Percentiles rank a stretch among this genome's conserved stretches.
These are phyloP conservation scores for Aspergillus nidulans DNA, from an alignment of 495 filamentous ascomycete species.

Conservation along the genomic window DNA sequence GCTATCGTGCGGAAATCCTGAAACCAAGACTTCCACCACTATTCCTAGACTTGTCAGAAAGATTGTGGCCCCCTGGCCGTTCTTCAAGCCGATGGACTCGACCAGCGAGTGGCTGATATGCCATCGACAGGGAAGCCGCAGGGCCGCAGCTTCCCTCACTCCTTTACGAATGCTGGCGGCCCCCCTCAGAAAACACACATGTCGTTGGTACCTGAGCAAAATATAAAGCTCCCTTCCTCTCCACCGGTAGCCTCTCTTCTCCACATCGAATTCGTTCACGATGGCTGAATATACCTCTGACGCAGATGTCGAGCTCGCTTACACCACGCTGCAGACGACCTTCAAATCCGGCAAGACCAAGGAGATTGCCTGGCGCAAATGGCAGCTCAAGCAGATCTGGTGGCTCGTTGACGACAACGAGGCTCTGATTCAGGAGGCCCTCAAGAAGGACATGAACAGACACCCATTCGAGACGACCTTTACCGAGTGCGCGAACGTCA, in stretches of 20 bases:
- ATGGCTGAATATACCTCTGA: constrained; percentile 9
- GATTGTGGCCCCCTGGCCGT: too few species aligned
- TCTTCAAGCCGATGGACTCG: too few species aligned
- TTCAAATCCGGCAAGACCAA: constrained; percentile 34
- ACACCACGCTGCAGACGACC: constrained; percentile 22
- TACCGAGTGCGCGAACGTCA: constrained; percentile 59
- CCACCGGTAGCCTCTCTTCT: background rate
- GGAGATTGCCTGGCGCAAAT: constrained; percentile 37
- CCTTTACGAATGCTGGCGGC: too few species aligned
- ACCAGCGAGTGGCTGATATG: too few species aligned
- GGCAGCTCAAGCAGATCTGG: constrained; percentile 48
- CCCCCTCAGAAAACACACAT: too few species aligned
- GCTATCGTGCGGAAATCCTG: background rate
- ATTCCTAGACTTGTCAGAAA: too few species aligned
- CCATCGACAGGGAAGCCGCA: too few species aligned
- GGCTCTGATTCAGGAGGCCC: constrained; percentile 58
- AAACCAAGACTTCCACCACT: too few species aligned
- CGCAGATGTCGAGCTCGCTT: constrained; percentile 15
- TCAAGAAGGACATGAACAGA: constrained; percentile 68
- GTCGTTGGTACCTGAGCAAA: too few species aligned
- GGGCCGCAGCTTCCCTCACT: too few species aligned
- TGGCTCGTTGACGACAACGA: constrained; percentile 64
- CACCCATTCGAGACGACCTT: constrained; percentile 59
- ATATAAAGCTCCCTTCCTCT: background rate
- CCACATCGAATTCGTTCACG: background rate